Evolutionary conservation across 257 asterid species (phyloP).

Genomic region (Verbena officinalis): DNA sequence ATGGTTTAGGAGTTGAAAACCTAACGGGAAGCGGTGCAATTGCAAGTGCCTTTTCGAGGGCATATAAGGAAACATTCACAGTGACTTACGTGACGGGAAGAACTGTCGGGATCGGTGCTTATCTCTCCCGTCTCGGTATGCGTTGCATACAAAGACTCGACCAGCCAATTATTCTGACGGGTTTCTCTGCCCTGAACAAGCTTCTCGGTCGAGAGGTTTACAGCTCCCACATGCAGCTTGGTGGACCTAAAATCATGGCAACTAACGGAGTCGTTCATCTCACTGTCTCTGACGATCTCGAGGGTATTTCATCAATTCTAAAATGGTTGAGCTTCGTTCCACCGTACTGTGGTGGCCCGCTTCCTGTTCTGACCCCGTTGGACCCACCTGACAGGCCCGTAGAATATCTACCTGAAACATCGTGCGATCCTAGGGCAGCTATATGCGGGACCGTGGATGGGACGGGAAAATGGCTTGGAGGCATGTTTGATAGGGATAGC

Average conservation of each 20-base stretch:
- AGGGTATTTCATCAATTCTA: constrained; percentile 84
- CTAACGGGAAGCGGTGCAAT: constrained; percentile 96
- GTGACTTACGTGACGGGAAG: constrained; percentile 91
- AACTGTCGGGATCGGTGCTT: constrained; percentile 98
- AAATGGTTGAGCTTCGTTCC: constrained; percentile 97
- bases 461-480: constrained; percentile 86
- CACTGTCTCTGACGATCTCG: constrained; percentile 95
- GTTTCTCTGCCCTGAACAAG: constrained; percentile 94
- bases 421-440: constrained; percentile 99
- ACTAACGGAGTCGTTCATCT: constrained; percentile 97
- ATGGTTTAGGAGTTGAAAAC: constrained; percentile 87
- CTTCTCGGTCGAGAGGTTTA: constrained; percentile 95
- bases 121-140: constrained; percentile 97
- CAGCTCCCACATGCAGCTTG: constrained; percentile 99
- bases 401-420: constrained; percentile 77
- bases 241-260: constrained; percentile 99
- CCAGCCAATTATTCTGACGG: constrained; percentile 94
- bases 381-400: constrained; percentile 82
- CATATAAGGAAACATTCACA: constrained; percentile 90
- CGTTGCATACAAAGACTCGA: constrained; percentile 96
- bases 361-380: constrained; percentile 63
- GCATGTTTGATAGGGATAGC: constrained; percentile 86
- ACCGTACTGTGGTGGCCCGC: constrained; percentile 81
- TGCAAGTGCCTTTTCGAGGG: constrained; percentile 94
- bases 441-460: constrained; percentile 68